Conservation (phyloP, 441 rosid species). For the Mallotus repandus region DNA sequence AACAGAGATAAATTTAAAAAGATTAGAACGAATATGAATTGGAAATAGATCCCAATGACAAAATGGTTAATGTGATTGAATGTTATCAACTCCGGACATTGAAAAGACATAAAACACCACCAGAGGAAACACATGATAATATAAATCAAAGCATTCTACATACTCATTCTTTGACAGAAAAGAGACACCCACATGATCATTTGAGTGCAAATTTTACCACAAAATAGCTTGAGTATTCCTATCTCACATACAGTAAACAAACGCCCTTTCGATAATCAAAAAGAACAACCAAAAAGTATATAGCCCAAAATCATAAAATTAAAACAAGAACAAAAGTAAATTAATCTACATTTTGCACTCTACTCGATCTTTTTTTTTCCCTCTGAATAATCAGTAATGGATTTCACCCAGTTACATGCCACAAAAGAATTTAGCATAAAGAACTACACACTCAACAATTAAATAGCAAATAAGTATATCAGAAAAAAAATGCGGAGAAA, state of each 20-base stretch:
- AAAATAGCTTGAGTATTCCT: not conserved
- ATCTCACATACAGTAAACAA: not conserved
- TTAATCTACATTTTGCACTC: not conserved
- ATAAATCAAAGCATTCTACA: not conserved
- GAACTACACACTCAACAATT: too few relatives aligned
- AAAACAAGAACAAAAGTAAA: not conserved
- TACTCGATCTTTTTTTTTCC: too few relatives aligned
- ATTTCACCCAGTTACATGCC: not conserved
- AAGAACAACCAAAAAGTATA: not conserved
- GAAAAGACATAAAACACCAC: not conserved
- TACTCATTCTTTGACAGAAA: not conserved
- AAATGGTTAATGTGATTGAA: not conserved
- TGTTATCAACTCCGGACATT: not conserved
- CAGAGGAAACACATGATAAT: not conserved
- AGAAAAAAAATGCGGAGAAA: not conserved
- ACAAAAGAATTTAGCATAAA: not conserved
- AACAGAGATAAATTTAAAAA: slow-evolving; percentile 29
- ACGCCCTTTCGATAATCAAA: not conserved
- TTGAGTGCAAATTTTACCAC: not conserved
- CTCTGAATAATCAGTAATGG: not conserved
- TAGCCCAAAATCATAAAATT: not conserved
- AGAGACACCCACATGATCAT: not conserved
- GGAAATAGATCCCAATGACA: slow-evolving; percentile 9
- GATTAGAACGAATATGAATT: slow-evolving; percentile 18
- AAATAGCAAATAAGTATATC: not conserved